Conservation (phyloP, 2,329 filamentous ascomycete genomes). For the Neonectria punicea region DNA sequence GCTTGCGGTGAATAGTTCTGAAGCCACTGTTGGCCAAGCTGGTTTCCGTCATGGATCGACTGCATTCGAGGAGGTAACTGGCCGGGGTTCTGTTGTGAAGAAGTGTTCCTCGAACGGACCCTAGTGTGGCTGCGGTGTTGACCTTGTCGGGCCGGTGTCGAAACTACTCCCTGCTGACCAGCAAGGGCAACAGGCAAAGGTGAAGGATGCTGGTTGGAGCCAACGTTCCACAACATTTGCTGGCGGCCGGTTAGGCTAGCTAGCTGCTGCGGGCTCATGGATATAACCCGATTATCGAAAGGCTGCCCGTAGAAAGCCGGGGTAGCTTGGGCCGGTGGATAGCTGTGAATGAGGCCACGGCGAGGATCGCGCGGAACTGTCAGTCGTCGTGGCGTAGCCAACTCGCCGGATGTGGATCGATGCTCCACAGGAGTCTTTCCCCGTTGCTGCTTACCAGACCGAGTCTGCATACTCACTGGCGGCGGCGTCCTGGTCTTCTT, state of each 20-base stretch:
- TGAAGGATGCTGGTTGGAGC: slow-evolving; percentile 26
- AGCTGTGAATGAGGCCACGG: slow-evolving; percentile 29
- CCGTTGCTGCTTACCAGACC: slow-evolving; percentile 44
- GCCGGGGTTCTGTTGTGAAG: slow-evolving; percentile 30
- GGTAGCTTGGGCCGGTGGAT: slow-evolving; percentile 21
- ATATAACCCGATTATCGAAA: slow-evolving; percentile 24
- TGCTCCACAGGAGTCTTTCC: slow-evolving; percentile 26
- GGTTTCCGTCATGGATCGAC: not conserved
- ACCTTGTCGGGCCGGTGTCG: slow-evolving; percentile 29
- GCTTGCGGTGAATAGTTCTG: slow-evolving; percentile 5
- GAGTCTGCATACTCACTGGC: slow-evolving; percentile 56
- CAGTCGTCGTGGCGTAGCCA: slow-evolving; percentile 26
- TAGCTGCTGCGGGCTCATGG: slow-evolving; percentile 24
- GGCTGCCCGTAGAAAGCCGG: slow-evolving; percentile 27
- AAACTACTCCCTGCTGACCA: slow-evolving; percentile 33
- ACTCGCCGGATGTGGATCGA: slow-evolving; percentile 29
- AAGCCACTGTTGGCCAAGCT: slow-evolving; percentile 3
- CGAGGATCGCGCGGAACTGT: slow-evolving; percentile 35
- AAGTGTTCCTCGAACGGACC: slow-evolving; percentile 29
- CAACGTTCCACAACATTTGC: slow-evolving; percentile 1
- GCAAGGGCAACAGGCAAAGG: slow-evolving; percentile 15
- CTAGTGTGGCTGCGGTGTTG: slow-evolving; percentile 9
- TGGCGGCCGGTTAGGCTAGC: slow-evolving; percentile 1
- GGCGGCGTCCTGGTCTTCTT: slow-evolving; percentile 50
- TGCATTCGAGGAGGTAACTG: slow-evolving; percentile 2